phyloP scores from a whole-genome alignment of 1,139 yeast species.

The Saccharomycopsis crataegensis region DNA sequence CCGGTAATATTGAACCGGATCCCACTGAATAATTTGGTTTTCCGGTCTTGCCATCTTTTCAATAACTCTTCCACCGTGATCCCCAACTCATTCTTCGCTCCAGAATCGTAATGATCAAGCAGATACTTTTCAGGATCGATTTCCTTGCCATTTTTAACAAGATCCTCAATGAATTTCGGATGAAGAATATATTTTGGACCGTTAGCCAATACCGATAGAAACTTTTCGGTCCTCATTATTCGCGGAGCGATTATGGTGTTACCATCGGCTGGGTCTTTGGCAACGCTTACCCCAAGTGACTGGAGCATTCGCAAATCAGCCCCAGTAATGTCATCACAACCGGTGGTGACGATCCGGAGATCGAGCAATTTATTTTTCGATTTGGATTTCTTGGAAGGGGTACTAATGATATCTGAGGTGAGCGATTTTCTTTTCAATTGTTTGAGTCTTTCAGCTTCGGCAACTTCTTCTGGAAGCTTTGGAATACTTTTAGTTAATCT shows the following conservation, averaged over 20 bases:
- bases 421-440: slow-evolving; percentile 21
- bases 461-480: slow-evolving; percentile 30
- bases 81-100: slow-evolving; percentile 27
- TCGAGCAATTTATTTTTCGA: slow-evolving; percentile 24
- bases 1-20: slow-evolving; percentile 49
- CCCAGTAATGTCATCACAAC: slow-evolving; percentile 46
- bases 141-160: slow-evolving; percentile 28
- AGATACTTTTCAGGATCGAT: slow-evolving; percentile 24
- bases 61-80: slow-evolving; percentile 24
- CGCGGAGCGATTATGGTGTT: slow-evolving; percentile 70
- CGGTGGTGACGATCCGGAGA: slow-evolving; percentile 51
- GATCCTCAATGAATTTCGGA: slow-evolving; percentile 32
- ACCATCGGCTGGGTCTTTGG: slow-evolving; percentile 32
- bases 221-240: slow-evolving; percentile 77
- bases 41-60: slow-evolving; percentile 26
- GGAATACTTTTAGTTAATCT: slow-evolving; percentile 26
- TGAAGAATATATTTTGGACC: slow-evolving; percentile 27
- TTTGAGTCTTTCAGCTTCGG: slow-evolving; percentile 25
- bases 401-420: neutral
- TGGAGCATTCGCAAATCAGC: slow-evolving; percentile 31
- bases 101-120: slow-evolving; percentile 29
- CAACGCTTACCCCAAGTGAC: slow-evolving; percentile 37
- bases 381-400: slow-evolving; percentile 12
- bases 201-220: slow-evolving; percentile 37
- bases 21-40: slow-evolving; percentile 37